These are phyloP conservation scores for Calonectria ilicicola DNA, from an alignment of 2,329 filamentous ascomycete genomes.

Conservation along the genomic window DNA sequence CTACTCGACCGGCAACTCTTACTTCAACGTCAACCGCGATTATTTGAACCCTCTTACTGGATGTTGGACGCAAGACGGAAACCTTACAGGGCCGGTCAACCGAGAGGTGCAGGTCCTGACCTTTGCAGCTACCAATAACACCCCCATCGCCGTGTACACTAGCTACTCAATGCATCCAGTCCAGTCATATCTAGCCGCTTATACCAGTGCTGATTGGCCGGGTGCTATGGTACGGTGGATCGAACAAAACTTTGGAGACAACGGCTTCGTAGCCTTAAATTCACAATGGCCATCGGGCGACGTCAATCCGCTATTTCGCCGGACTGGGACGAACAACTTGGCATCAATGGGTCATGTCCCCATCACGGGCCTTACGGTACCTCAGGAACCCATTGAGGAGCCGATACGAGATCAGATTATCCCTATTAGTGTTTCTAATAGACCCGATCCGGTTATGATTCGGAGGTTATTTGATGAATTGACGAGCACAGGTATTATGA, in stretches of 20 bases:
- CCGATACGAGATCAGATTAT: neutral
- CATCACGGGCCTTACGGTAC: neutral
- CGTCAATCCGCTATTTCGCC: neutral
- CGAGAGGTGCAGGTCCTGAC: neutral
- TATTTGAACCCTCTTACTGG: neutral
- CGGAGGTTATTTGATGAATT: neutral
- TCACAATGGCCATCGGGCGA: neutral
- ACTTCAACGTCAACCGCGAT: neutral
- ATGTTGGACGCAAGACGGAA: neutral
- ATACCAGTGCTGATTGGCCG: neutral
- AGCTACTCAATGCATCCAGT: neutral
- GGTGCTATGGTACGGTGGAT: neutral
- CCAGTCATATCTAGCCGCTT: neutral
- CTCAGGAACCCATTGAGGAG: neutral
- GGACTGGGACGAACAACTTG: neutral
- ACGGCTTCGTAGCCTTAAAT: neutral
- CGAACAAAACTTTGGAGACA: neutral
- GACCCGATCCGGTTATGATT: neutral
- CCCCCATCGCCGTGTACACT: neutral
- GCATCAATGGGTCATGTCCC: neutral
- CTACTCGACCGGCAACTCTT: neutral
- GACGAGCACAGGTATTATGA: neutral
- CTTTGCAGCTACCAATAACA: neutral
- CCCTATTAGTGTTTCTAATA: neutral
- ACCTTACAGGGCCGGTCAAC: neutral